These are phyloP conservation scores for Paradendryphiella salina DNA, from an alignment of 2,329 filamentous ascomycete genomes.

Conservation along the genomic window DNA sequence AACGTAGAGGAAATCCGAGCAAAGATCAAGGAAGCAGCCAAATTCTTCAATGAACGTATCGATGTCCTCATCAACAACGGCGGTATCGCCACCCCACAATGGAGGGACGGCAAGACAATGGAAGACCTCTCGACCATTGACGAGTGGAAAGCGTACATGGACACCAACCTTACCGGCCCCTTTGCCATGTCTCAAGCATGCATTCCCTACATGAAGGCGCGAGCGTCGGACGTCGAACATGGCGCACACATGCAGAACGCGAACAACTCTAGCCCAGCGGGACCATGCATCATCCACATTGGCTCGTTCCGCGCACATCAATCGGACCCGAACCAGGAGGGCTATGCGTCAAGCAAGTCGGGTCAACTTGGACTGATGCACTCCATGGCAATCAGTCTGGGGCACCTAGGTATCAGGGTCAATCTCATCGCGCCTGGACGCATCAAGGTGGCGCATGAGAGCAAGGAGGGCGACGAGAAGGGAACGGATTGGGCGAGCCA, in stretches of 20 bases:
- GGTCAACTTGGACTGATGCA: conserved; percentile 57
- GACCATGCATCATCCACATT: conserved; percentile 54
- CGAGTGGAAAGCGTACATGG: conserved; percentile 53
- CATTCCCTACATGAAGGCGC: conserved; percentile 53
- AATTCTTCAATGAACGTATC: conserved; percentile 49
- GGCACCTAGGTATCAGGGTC: conserved; percentile 51
- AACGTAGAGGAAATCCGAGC: conserved; percentile 48
- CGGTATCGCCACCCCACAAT: conserved; percentile 46
- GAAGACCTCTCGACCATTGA: conserved; percentile 49
- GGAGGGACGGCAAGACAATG: conserved; percentile 54
- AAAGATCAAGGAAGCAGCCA: conserved; percentile 48
- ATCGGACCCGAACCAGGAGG: conserved; percentile 55
- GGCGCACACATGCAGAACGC: conserved; percentile 35
- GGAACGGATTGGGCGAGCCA: conserved; percentile 46
- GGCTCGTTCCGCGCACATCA: conserved; percentile 53
- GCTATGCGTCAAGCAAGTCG: conserved; percentile 57
- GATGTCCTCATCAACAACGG: conserved; percentile 48
- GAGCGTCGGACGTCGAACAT: conserved; percentile 27
- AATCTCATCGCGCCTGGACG: conserved; percentile 55
- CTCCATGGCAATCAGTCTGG: conserved; percentile 54
- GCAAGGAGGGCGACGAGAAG: conserved; percentile 51
- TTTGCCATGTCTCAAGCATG: conserved; percentile 54
- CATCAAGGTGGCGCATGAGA: conserved; percentile 55
- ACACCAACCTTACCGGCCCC: conserved; percentile 54
- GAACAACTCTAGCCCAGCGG: conserved; percentile 32